These are phyloP conservation scores for Cladosporium sp. DNA, from an alignment of 2,329 filamentous ascomycete genomes.

Conservation along the genomic window DNA sequence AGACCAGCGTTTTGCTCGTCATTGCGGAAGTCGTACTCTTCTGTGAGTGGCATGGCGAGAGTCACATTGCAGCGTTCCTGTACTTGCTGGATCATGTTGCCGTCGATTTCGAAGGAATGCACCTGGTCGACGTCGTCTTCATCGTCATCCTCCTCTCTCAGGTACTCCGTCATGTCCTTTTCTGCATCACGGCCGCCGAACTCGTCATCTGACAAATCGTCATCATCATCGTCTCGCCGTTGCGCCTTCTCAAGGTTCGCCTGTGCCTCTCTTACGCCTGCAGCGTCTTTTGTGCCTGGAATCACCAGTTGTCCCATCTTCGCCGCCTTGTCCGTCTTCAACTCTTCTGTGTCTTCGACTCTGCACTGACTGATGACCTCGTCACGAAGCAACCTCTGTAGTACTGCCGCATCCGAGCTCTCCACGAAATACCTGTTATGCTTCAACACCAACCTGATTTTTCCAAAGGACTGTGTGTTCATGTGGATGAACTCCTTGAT, in stretches of 20 bases:
- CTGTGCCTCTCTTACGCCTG: constrained; percentile 75
- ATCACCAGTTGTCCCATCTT: constrained; percentile 88
- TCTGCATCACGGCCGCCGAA: constrained; percentile 51
- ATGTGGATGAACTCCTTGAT: constrained; percentile 78
- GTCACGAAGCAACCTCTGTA: constrained; percentile 85
- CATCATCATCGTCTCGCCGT: constrained; percentile 46
- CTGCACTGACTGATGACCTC: constrained; percentile 76
- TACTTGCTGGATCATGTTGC: constrained; percentile 78
- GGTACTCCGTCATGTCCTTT: constrained; percentile 66
- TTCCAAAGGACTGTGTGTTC: constrained; percentile 88
- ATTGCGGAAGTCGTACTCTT: constrained; percentile 96
- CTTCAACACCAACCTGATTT: constrained; percentile 91
- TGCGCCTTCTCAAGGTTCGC: constrained; percentile 41
- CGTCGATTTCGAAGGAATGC: constrained; percentile 88
- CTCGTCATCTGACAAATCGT: constrained; percentile 54
- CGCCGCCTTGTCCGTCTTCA: constrained; percentile 78
- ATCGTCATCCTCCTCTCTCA: constrained; percentile 76
- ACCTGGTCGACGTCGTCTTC: constrained; percentile 86
- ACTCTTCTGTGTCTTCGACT: constrained; percentile 69
- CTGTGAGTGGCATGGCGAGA: constrained; percentile 81
- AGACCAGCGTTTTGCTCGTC: constrained; percentile 86
- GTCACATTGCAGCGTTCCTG: constrained; percentile 81
- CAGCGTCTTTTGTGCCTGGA: constrained; percentile 89
- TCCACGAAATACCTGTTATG: constrained; percentile 94
- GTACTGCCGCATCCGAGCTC: constrained; percentile 80